Base-by-base conservation (phyloP, 495 filamentous ascomycete species). In the Hypoxylon intermedium region DNA sequence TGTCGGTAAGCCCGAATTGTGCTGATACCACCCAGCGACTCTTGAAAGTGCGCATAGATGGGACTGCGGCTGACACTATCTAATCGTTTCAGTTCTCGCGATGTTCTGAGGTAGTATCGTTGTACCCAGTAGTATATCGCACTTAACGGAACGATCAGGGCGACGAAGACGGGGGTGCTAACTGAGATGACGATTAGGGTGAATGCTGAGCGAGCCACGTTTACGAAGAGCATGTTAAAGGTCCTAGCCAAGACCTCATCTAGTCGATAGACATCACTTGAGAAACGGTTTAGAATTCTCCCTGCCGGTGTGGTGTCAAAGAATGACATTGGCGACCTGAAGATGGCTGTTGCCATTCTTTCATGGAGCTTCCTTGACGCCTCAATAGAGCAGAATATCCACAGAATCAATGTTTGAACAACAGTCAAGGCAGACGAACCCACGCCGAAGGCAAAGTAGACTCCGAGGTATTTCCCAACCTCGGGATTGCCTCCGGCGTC, bases 331-430 rank as follows among this genome's bases (percentile, higher is more conserved):
- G 95, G 95, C 12, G 92, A 94, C 68, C 94, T 86, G 80, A 99
- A 99, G 65, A 98, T 98, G 5, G 95, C 91, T 64, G 89, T 92
- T 37, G 95, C 95, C 95, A 99, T 99, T 54, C 91, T 85, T 75
- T 99, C 93, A 72, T 99, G 95, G 21, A 99, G 83, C 75, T 98
- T 98, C 15, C 93, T 85, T 33, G 92, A 96, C 44, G 95, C 95
- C 83, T 98, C 93, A 58, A 99, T 97, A 2, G 95, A 97, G 75
- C 95, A 99, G 77, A 97, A 97, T 60, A 99, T 97, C 93, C 93
- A 98, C 15, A 99, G 79, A 55, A 99, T 93, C 52, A 99, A 77
- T 21, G 93, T 97, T 75, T 99, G 95, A 30, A 94, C 65, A 36
- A 97, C 91, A 15, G 93, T 92, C 60, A 99, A 78, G 24, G 82